Percentiles rank a stretch among this genome's conserved stretches.
Evolutionary conservation across 805 yeast genomes (phyloP).

Genomic region (Candida nemodendra): DNA sequence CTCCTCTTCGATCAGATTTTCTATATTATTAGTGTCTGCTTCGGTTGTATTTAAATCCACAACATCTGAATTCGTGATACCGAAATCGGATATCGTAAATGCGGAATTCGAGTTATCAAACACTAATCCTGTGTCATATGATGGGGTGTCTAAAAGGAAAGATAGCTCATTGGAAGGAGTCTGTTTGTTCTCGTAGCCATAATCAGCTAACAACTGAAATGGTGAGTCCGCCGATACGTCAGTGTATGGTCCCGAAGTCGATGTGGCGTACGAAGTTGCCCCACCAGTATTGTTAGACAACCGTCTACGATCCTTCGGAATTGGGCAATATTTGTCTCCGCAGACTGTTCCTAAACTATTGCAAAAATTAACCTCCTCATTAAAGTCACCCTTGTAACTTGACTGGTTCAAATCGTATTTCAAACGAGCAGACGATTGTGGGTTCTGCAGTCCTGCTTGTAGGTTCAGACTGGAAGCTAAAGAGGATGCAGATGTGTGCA

Average conservation of each 20-base stretch:
- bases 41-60: slow-evolving; percentile 7
- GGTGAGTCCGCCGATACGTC: slow-evolving; percentile 18
- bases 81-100: slow-evolving; percentile 16
- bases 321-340: slow-evolving; percentile 69
- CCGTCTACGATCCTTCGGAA: slow-evolving; percentile 44
- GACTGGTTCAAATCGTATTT: slow-evolving; percentile 21
- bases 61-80: slow-evolving; percentile 4
- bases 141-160: slow-evolving; percentile 43
- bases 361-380: slow-evolving; percentile 78
- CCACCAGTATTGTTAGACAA: slow-evolving; percentile 12
- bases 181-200: slow-evolving; percentile 8
- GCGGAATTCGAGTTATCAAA: slow-evolving; percentile 31
- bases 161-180: slow-evolving; percentile 38
- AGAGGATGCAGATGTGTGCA: neutral
- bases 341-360: slow-evolving; percentile 75
- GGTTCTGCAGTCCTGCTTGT: slow-evolving; percentile 2
- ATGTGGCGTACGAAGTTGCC: neutral
- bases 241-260: slow-evolving; percentile 2
- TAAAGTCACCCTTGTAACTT: slow-evolving; percentile 42
- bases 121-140: slow-evolving; percentile 56
- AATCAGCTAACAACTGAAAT: slow-evolving; percentile 20
- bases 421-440: slow-evolving; percentile 1
- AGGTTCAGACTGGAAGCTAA: neutral
- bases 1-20: slow-evolving; percentile 51
- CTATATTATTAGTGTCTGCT: slow-evolving; percentile 17